A percentile compares a stretch with the other conserved stretches of the same genome.
Conservation (phyloP, 805 yeast genomes). For the Saccharomycopsis sp. region DNA sequence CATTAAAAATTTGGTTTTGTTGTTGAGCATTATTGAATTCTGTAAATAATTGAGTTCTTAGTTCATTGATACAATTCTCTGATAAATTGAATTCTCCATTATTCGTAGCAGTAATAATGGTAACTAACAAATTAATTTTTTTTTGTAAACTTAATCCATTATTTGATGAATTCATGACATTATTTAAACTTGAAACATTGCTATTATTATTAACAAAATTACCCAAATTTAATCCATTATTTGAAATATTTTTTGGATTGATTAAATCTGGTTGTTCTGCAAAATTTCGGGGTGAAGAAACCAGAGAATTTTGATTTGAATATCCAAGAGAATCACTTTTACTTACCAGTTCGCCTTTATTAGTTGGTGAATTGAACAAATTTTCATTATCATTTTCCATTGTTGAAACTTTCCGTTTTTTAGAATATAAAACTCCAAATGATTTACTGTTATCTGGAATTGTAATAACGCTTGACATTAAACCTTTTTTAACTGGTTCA, state of each 20-base stretch:
- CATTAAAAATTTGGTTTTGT: neutral
- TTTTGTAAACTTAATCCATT: neutral
- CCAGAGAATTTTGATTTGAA: neutral
- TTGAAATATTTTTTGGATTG: too few species aligned
- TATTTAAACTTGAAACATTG: neutral
- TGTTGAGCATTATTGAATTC: conserved; percentile 1
- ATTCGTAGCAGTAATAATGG: conserved; percentile 14
- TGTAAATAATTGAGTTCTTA: conserved; percentile 15
- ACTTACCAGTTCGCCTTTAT: too few species aligned
- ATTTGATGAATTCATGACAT: neutral
- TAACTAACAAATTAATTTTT: conserved; percentile 10
- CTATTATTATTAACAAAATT: conserved; percentile 4
- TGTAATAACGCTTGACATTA: conserved; percentile 15
- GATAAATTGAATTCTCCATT: conserved; percentile 21
- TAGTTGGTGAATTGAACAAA: neutral
- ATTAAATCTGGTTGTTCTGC: too few species aligned
- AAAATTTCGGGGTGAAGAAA: conserved; percentile 1
- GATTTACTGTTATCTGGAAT: conserved; percentile 17
- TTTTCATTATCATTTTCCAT: conserved; percentile 5
- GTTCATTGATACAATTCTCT: conserved; percentile 23
- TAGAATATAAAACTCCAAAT: conserved; percentile 14
- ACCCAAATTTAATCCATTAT: neutral
- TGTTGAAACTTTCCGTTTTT: conserved; percentile 15
- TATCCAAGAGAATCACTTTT: too few species aligned
- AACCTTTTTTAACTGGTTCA: conserved; percentile 17